phyloP scores from a whole-genome alignment of 371 early-diverging fungal species.

The Blakeslea trispora region DNA sequence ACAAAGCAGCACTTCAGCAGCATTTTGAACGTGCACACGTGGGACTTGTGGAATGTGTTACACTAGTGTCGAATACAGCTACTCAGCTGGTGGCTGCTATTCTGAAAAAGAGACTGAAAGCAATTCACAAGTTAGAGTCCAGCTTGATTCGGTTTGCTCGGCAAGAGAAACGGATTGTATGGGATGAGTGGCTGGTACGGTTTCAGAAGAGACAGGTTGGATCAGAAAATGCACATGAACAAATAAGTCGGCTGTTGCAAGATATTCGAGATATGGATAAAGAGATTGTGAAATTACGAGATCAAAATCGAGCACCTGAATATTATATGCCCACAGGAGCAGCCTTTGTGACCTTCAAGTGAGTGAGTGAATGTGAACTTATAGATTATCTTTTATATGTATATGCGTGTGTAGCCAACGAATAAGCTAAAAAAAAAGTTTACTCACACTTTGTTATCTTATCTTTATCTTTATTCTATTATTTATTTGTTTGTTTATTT shows the following conservation, averaged over 20 bases:
- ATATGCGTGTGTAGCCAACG: too few species aligned
- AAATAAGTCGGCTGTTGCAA: neutral
- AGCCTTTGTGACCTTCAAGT: constrained; percentile 68
- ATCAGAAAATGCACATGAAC: neutral
- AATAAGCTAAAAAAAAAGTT: too few species aligned
- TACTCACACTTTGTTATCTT: neutral
- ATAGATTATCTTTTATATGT: too few species aligned
- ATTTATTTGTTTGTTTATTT: constrained; percentile 5
- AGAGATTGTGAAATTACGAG: constrained; percentile 34
- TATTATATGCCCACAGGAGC: constrained; percentile 57
- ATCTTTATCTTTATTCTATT: neutral
- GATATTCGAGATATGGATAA: constrained; percentile 25
- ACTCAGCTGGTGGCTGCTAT: constrained; percentile 17
- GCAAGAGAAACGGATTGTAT: neutral
- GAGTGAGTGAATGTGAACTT: constrained; percentile 29
- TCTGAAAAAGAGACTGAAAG: constrained; percentile 22
- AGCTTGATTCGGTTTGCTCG: constrained; percentile 31
- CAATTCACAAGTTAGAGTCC: constrained; percentile 31
- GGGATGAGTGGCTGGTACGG: constrained; percentile 8
- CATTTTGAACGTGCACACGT: constrained; percentile 41
- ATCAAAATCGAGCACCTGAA: constrained; percentile 32
- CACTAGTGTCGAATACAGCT: constrained; percentile 33
- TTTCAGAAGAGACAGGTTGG: constrained; percentile 1
- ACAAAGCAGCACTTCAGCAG: constrained; percentile 30
- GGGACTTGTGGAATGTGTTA: constrained; percentile 43